Conservation (phyloP, 2,329 filamentous ascomycete species). For the Aspergillus versicolor region DNA sequence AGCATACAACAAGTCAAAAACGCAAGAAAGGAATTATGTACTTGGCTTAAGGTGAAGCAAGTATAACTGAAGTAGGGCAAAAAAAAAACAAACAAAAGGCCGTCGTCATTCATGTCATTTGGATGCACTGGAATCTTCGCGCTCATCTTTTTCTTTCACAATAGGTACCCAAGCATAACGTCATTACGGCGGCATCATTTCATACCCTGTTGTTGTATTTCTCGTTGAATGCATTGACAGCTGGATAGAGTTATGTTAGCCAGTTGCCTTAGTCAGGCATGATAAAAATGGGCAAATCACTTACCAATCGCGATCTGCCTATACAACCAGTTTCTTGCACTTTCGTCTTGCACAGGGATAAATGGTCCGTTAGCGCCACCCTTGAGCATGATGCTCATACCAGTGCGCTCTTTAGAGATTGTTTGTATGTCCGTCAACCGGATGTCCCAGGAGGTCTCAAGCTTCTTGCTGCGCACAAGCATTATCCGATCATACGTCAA, state of each 20-base stretch:
- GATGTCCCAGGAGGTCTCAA: constrained; percentile 94
- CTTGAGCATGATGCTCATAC: constrained; percentile 82
- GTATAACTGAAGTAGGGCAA: too few relatives aligned
- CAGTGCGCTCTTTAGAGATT: constrained; percentile 93
- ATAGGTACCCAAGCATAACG: constrained; percentile 5
- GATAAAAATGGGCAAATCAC: constrained; percentile 16
- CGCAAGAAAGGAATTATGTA: not conserved
- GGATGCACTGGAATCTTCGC: not conserved
- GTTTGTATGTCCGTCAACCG: constrained; percentile 94
- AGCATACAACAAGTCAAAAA: not conserved
- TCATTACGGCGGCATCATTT: constrained; percentile 7
- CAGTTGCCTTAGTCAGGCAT: constrained; percentile 12
- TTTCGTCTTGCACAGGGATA: constrained; percentile 88
- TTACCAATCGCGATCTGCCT: constrained; percentile 61
- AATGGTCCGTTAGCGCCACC: constrained; percentile 93
- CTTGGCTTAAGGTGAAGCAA: not conserved
- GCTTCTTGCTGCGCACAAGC: constrained; percentile 80
- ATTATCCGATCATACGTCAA: constrained; percentile 85
- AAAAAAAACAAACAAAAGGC: not conserved
- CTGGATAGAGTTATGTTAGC: constrained; percentile 26
- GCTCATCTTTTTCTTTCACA: not conserved
- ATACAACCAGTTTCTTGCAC: constrained; percentile 66
- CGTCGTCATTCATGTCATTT: constrained; percentile 1
- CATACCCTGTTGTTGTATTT: constrained; percentile 52
- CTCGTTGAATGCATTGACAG: constrained; percentile 67